Evolutionary conservation across 2,329 filamentous ascomycete species (phyloP).

Genomic region (Lecanosticta acicola): DNA sequence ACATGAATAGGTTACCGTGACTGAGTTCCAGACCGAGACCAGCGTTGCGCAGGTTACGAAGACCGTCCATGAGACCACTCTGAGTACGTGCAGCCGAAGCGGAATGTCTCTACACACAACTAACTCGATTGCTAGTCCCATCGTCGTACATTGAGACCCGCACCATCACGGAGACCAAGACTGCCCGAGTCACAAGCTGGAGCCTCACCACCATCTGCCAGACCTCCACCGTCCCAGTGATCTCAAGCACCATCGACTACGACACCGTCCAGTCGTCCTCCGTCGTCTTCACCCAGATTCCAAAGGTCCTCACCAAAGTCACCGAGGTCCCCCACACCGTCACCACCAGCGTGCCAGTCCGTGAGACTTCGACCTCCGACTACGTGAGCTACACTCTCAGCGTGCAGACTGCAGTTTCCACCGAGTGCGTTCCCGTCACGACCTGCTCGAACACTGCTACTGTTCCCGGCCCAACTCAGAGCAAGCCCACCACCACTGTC

Average conservation of each 20-base stretch:
- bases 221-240: background rate
- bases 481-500: background rate
- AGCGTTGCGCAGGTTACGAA: background rate
- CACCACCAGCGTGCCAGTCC: background rate
- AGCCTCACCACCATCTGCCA: background rate
- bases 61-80: background rate
- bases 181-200: background rate
- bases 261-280: background rate
- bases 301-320: background rate
- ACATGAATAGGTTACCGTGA: background rate
- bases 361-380: background rate
- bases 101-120: background rate
- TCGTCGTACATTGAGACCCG: background rate
- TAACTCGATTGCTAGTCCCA: background rate
- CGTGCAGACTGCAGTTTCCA: background rate
- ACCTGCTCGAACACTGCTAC: background rate
- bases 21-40: background rate
- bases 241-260: background rate
- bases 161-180: background rate
- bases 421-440: background rate
- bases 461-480: background rate
- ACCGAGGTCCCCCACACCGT: background rate
- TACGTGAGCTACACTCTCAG: background rate
- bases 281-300: background rate
- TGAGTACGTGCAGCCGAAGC: background rate